phyloP scores from a whole-genome alignment of 1,139 yeast genomes.

The Geotrichum carabidarum region DNA sequence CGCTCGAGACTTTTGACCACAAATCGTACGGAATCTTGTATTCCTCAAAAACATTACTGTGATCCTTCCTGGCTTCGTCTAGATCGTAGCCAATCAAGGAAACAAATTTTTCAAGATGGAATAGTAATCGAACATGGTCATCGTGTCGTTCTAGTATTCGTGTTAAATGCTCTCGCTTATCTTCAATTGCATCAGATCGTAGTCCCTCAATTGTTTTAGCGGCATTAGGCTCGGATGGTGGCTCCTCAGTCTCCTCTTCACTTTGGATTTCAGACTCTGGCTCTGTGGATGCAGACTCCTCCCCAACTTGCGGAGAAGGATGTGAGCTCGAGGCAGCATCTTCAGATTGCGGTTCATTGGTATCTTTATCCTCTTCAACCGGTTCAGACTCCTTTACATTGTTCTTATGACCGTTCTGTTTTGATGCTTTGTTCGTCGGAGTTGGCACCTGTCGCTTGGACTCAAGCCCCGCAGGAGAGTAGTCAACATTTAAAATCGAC shows the following conservation, averaged over 20 bases:
- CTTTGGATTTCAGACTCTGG: neutral
- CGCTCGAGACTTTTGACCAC: conserved; percentile 37
- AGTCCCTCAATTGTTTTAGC: conserved; percentile 6
- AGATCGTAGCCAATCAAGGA: conserved; percentile 62
- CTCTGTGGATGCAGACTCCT: neutral
- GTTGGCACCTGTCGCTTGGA: neutral
- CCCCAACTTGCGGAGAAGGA: neutral
- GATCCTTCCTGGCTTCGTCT: conserved; percentile 44
- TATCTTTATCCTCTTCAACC: neutral
- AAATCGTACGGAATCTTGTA: conserved; percentile 36
- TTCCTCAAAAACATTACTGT: conserved; percentile 38
- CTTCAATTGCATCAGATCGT: conserved; percentile 11
- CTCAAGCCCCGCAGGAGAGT: conserved; percentile 14
- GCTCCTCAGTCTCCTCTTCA: neutral
- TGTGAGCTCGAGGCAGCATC: too few species aligned
- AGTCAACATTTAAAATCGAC: conserved; percentile 10
- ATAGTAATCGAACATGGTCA: conserved; percentile 45
- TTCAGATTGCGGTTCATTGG: neutral
- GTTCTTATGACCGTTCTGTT: neutral
- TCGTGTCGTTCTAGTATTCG: conserved; percentile 46
- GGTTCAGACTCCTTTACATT: neutral
- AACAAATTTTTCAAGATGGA: conserved; percentile 55
- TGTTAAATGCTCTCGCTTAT: conserved; percentile 20
- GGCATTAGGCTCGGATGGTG: neutral
- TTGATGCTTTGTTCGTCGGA: neutral